Base-by-base conservation (phyloP, 2,329 filamentous ascomycete species). In the Pseudocercospora fuligena region DNA sequence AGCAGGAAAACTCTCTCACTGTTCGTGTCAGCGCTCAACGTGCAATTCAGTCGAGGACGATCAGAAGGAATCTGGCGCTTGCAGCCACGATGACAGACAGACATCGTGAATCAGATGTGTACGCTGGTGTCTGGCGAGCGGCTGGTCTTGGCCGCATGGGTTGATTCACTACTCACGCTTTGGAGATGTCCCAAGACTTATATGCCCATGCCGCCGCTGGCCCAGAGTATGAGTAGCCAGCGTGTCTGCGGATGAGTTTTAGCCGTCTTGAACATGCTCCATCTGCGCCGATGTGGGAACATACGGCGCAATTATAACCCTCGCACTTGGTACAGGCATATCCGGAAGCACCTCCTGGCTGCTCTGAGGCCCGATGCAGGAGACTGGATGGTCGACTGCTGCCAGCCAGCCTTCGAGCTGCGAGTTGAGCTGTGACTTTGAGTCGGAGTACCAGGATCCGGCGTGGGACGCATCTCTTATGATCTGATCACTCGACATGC, bases 191-290 rank as follows among this genome's bases (percentile, higher is more conserved):
- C 59, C 97, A 89, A 6, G 88, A 87, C 80, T 92, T 95, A 82
- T 98, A 99, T 8, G 95, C 95, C 89, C 93, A 98, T 51, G 94
- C 95, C 51, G 95, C 95, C 72, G 93, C 94, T 46, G 90, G 88
- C 7, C 95, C 95, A 3, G 95, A 99, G 83, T 94, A 98, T 1
- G 87, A 83, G 81, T 97, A 99, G 68, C 95, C 95, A 66, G 95
- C 95, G 79, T 99, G 95, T 67, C 94, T 97, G 73, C 71, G 66
- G 69, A 66, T 65, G 66, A 64, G 58, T 66, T 73, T 67, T 25
- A 68, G 66, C 61, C 65, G 25, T 67, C 61, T 75, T 75, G 77
- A 73, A 79, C 74, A 73, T 61, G 64, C 46, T 71, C 46, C 36
- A 21, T 25, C 14, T 49, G 63, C 60, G 33, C 59, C 25, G n/a